Base-by-base conservation (phyloP, 2,329 filamentous ascomycete genomes). In the Fusarium sp. region DNA sequence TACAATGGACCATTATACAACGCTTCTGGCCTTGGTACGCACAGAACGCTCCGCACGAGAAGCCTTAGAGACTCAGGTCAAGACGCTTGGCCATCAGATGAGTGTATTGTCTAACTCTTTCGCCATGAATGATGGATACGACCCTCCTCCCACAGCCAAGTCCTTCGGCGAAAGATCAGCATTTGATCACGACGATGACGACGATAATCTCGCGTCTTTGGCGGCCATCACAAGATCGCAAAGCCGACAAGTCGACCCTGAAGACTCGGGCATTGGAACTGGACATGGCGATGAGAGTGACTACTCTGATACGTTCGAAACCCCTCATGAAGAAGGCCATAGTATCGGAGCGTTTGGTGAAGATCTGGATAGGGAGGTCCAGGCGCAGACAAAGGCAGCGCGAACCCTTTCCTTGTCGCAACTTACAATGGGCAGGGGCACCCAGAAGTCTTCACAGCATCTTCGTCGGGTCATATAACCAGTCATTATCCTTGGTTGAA, bases 391-490 rank as follows among this genome's bases (percentile, higher is more conserved):
- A 65, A 87, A 81, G 74, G 87, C 89, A 2, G 87, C 87, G 22
- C 86, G 87, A 67, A 90, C 88, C 43, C 82, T 93, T 72, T 92
- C 87, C 28, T 80, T 91, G 13, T 87, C 87, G 62, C 86, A 88
- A 73, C 76, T 90, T 70, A 89, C 87, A 1, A 78, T 86, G 68
- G 79, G 63, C 14, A 72, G 65, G 45, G 61, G 56, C 48, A 47
- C 67, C 17, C 67, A 68, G 40, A 63, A 56, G 32, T 58, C 67
- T 47, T 65, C 71, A 11, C 75, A 72, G 46, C 56, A 68, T 52
- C 49, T 62, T 32, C 71, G 70, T 17, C 71, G 75, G 33, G 68
- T 72, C 48, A 71, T 74, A 52, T 77, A 56, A 67, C 45, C 37
- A 52, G 46, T 22, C 20, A 52, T 33, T 37, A 19, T 45, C 46